Conservation (phyloP, 352 stramenopile species). For the Pythium oligandrum region DNA sequence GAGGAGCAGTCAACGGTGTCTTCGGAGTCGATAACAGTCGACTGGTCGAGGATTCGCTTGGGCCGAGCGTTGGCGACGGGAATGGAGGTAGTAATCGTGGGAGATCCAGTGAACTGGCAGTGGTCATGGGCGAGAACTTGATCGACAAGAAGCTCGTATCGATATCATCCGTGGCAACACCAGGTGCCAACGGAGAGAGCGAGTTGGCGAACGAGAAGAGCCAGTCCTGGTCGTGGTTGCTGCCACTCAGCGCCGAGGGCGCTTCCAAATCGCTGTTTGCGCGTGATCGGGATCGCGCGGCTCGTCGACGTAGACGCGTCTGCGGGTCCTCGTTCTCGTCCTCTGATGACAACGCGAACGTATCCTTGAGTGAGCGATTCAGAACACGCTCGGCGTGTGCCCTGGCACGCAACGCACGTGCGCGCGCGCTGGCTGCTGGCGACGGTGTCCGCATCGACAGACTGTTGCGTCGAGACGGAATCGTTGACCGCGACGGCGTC, state of each 20-base stretch:
- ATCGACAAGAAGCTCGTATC: conserved; percentile 58
- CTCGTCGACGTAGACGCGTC: conserved; percentile 7
- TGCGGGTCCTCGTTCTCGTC: conserved; percentile 6
- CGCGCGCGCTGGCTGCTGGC: conserved; percentile 3
- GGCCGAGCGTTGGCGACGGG: conserved; percentile 24
- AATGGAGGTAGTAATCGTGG: conserved; percentile 67
- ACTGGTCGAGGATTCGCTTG: not conserved
- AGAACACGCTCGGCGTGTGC: conserved; percentile 2
- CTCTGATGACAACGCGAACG: conserved; percentile 15
- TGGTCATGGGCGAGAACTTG: conserved; percentile 53
- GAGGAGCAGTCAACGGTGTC: conserved; percentile 3
- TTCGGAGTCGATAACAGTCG: conserved; percentile 5
- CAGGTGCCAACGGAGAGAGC: conserved; percentile 48
- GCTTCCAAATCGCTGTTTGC: conserved; percentile 25
- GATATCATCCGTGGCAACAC: conserved; percentile 44
- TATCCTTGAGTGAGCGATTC: conserved; percentile 1
- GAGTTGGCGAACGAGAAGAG: conserved; percentile 81
- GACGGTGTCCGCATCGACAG: conserved; percentile 21
- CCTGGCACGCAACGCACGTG: conserved; percentile 6
- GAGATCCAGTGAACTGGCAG: conserved; percentile 45
- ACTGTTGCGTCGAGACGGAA: conserved; percentile 16
- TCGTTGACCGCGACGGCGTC: conserved; percentile 4
- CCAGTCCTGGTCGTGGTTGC: conserved; percentile 55
- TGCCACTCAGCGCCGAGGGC: conserved; percentile 29
- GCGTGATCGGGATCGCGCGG: not conserved